Evolutionary conservation across 73 alveolate genomes (phyloP).

Genomic region (Tetrahymena thermophila): DNA sequence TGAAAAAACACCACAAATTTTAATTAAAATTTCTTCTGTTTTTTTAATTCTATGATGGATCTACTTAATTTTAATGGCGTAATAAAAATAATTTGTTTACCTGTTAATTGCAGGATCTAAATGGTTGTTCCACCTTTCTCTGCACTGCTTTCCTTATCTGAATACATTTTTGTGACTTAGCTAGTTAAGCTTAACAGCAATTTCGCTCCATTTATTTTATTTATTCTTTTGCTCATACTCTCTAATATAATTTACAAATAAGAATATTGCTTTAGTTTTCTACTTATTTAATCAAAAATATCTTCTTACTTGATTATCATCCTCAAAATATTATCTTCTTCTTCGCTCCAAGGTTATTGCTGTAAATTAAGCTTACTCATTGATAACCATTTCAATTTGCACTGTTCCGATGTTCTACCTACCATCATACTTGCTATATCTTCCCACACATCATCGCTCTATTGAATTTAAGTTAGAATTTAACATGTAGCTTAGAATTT

Average conservation of each 20-base stretch:
- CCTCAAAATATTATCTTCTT: conserved; percentile 21
- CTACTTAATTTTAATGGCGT: neutral
- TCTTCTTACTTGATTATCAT: neutral
- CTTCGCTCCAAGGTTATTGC: conserved; percentile 40
- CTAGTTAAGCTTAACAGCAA: conserved; percentile 20
- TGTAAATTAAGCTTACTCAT: conserved; percentile 16
- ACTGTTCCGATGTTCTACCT: conserved; percentile 32
- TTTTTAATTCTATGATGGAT: neutral
- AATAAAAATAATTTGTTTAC: neutral
- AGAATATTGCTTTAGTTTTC: neutral
- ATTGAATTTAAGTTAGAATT: neutral
- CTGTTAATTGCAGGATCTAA: conserved; percentile 30
- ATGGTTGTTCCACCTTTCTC: conserved; percentile 46
- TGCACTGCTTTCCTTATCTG: conserved; percentile 35
- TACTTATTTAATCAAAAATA: neutral
- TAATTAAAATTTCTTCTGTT: neutral
- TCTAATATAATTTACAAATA: neutral
- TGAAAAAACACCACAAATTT: neutral
- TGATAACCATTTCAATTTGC: conserved; percentile 39
- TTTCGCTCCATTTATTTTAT: conserved; percentile 43
- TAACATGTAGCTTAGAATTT: neutral
- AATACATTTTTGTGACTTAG: conserved; percentile 15
- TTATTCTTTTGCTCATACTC: conserved; percentile 29
- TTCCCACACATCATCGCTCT: conserved; percentile 38
- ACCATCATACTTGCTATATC: conserved; percentile 25